Base-by-base conservation (phyloP, 192 early-diverging fungal genomes). In the Mortierella claussenii region DNA sequence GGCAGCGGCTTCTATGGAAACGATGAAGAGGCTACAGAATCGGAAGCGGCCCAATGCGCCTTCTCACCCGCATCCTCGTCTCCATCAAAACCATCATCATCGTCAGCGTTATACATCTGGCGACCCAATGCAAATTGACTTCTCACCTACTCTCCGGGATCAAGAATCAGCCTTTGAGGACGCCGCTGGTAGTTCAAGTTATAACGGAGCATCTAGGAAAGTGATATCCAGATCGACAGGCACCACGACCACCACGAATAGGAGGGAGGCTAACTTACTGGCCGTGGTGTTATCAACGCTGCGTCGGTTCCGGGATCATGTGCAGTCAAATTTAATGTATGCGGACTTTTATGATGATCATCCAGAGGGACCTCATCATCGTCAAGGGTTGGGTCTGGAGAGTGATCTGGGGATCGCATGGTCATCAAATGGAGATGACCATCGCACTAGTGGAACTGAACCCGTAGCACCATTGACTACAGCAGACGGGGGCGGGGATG, bases 51-150 rank as follows among this genome's bases (percentile, higher is more conserved):
- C 57, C 1, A 56, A 55, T 23, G 31, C 62, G n/a, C n/a, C n/a
- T n/a, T n/a, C n/a, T n/a, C n/a, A n/a, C n/a, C n/a, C n/a, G n/a
- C n/a, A n/a, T n/a, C n/a, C n/a, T n/a, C n/a, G n/a, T n/a, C n/a
- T n/a, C n/a, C n/a, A n/a, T n/a, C n/a, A n/a, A n/a, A n/a, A n/a
- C n/a, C n/a, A n/a, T n/a, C n/a, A n/a, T n/a, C n/a, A n/a, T 31
- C 32, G 36, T 20, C 46, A 37, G 23, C 54, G 45, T 0, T 43
- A 68, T 46, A 7, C 28, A n/a, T 57, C 54, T n/a, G n/a, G n/a
- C 31, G 71, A 75, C 27, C 71, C 57, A 0, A 75, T 75, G 63
- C 63, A 75, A 31, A 50, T 75, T 32, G 57, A 75, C 30, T 75
- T 75, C 28, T 24, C 43, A 8, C 71, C 71, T 13, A 66, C 71